Conservation (phyloP, 2,329 filamentous ascomycete genomes). For the Aureobasidium mangrovei region DNA sequence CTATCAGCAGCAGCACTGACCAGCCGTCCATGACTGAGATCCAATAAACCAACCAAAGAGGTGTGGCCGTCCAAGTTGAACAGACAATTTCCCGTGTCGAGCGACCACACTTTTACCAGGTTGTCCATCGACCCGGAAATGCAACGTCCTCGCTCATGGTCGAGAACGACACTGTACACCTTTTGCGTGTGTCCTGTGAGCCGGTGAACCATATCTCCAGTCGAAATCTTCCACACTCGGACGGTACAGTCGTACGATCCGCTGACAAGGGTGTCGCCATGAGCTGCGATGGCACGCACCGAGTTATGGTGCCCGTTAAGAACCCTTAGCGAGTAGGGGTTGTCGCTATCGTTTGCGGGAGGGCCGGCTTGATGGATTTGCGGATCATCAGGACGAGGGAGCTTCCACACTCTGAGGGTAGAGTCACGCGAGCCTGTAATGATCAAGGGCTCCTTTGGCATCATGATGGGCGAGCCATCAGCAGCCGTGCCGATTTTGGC, state of each 20-base stretch:
- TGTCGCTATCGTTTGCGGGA: constrained; percentile 65
- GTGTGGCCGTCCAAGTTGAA: constrained; percentile 90
- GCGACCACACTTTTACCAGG: constrained; percentile 93
- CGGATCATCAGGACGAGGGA: constrained; percentile 70
- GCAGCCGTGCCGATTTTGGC: constrained; percentile 62
- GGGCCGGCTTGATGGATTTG: constrained; percentile 72
- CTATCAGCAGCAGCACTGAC: constrained; percentile 94
- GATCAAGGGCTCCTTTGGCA: constrained; percentile 89
- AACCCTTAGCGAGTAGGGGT: constrained; percentile 87
- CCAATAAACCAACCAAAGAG: constrained; percentile 82
- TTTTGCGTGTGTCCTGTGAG: constrained; percentile 83
- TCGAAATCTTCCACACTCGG: constrained; percentile 95
- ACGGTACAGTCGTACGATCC: constrained; percentile 95
- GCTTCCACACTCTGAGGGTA: constrained; percentile 85
- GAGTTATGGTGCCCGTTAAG: constrained; percentile 84
- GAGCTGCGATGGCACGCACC: constrained; percentile 88
- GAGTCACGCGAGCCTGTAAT: constrained; percentile 96
- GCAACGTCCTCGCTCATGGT: constrained; percentile 84
- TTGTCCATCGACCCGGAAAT: constrained; percentile 99
- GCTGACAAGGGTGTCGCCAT: constrained; percentile 92
- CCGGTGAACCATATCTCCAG: constrained; percentile 75
- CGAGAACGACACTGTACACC: constrained; percentile 93
- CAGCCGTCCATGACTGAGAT: constrained; percentile 78
- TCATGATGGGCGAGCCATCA: constrained; percentile 70
- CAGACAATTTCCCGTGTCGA: constrained; percentile 74